Evolutionary conservation across 768 basidiomycete genomes (phyloP), one percentile per base, ranked within the genome.

Genomic region (Cystobasidiopsis lactophilus): DNA sequence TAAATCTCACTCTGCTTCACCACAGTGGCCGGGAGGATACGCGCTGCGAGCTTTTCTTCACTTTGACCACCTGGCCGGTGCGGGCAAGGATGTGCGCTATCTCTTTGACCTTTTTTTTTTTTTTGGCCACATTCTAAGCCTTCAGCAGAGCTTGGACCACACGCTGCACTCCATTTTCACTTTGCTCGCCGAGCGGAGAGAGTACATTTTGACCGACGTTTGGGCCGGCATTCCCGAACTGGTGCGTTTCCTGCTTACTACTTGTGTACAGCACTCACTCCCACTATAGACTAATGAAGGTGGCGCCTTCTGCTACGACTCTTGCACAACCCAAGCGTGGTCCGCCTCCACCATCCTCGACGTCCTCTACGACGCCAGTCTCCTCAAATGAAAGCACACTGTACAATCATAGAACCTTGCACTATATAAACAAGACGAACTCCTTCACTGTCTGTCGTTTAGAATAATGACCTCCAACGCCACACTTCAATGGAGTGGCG

Each of bases 251-350:
- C 7, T 44, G 23, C 4, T 14, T 37, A 9, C 52, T 14, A 33
- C 40, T 49, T 9, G 13, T 50, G 40, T 18, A 49, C 38, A 26
- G 21, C n/a, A 19, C 10, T 19, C n/a, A 37, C 13, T n/a, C 26
- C n/a, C 9, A 38, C 38, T 27, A 33, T 26, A 45, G 14, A 89
- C 85, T 54, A 88, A 91, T 66, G 75, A 75, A 64, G 74, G 86
- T 57, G 91, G 89, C 11, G 69, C 70, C 37, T 77, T 76, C 67
- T 96, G 91, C 64, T 66, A 66, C 49, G 89, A 96, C 66, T 86
- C 85, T 43, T 96, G 91, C 64, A 71, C 74, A 43, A 88, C 93
- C 26, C 93, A 96, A 64, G 93, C 91, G 3, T 96, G 91, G 93
- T 86, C 84, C 62, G 77, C 85, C 43, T 86, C 84, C 66, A 91